Percentiles rank a stretch among this genome's conserved stretches.
Evolutionary conservation across 331 rosid species (phyloP).

Genomic region (Ulmus americana): DNA sequence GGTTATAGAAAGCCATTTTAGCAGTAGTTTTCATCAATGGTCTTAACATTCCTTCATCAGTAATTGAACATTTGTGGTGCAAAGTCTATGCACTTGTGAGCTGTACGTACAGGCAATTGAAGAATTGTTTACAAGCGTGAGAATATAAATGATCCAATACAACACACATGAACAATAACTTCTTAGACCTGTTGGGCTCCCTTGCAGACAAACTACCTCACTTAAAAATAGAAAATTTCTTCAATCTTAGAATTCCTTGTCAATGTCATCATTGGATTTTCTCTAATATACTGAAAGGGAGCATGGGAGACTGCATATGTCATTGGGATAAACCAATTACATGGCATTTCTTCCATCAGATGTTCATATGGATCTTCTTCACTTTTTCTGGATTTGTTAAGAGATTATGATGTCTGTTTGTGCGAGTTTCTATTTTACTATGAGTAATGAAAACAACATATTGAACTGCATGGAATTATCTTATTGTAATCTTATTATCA

Average conservation of each 20-base stretch:
- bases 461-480: conserved; percentile 15
- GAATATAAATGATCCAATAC: background rate
- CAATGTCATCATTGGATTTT: background rate
- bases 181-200: background rate
- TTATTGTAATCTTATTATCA: conserved; percentile 30
- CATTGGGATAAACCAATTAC: background rate
- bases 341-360: conserved; percentile 9
- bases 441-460: background rate
- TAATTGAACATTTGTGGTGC: background rate
- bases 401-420: conserved; percentile 5
- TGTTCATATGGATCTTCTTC: conserved; percentile 9
- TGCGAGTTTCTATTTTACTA: background rate
- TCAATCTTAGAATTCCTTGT: background rate
- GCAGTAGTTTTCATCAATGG: background rate
- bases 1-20: conserved; percentile 9
- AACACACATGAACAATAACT: background rate
- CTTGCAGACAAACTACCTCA: background rate
- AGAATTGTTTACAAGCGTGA: background rate
- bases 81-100: background rate
- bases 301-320: background rate
- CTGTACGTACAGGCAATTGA: background rate
- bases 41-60: background rate
- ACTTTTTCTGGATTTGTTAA: conserved; percentile 10
- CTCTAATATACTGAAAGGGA: background rate
- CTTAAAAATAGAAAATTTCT: background rate